Evolutionary conservation across 2,329 filamentous ascomycete species (phyloP).

Genomic region (Immersiporthe knoxdaviesiana): DNA sequence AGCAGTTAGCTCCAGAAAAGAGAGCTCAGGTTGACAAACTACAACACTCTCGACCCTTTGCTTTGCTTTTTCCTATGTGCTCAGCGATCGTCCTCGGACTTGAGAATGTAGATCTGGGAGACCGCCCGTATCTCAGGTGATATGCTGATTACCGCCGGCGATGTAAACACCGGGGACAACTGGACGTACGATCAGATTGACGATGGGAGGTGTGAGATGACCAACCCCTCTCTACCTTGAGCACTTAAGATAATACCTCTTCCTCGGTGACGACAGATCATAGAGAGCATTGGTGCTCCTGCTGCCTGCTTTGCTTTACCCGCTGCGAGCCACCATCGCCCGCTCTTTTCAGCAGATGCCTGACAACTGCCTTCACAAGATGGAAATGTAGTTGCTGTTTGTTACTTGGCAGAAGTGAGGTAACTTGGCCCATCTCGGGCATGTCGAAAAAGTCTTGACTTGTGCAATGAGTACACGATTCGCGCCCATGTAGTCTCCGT

Average conservation of each 20-base stretch:
- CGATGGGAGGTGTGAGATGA: neutral
- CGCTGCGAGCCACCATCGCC: neutral
- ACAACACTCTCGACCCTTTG: constrained; percentile 15
- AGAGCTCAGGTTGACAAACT: constrained; percentile 31
- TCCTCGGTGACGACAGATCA: neutral
- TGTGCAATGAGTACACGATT: neutral
- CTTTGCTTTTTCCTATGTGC: neutral
- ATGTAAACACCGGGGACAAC: neutral
- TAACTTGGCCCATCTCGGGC: neutral
- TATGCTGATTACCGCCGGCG: neutral
- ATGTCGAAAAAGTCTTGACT: neutral
- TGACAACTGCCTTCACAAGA: neutral
- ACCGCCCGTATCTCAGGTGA: neutral
- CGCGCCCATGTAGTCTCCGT: neutral
- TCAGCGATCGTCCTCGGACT: neutral
- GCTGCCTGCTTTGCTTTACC: neutral
- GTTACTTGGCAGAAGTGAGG: neutral
- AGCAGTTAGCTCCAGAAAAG: constrained; percentile 31
- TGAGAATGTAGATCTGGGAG: neutral
- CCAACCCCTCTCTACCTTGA: neutral
- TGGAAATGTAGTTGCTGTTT: neutral
- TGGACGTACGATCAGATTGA: neutral
- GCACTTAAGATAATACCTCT: neutral
- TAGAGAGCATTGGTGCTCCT: neutral
- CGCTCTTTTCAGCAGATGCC: neutral